phyloP scores from a whole-genome alignment of 139 green algal species.

The Closterium sp. region DNA sequence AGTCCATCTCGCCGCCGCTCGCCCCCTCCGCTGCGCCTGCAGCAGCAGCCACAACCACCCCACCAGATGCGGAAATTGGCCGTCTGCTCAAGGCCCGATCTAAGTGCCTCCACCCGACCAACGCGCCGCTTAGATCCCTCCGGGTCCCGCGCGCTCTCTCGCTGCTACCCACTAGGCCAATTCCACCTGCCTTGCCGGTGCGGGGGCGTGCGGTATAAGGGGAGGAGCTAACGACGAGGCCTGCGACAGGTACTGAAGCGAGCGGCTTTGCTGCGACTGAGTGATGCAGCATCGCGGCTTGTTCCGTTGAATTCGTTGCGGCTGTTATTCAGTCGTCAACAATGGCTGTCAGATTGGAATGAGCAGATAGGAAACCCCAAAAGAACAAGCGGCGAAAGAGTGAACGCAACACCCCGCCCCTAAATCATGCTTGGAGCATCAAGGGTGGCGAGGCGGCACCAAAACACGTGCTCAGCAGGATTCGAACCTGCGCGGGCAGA shows the following conservation, averaged over 20 bases:
- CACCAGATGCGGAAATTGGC: neutral
- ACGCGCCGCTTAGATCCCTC: neutral
- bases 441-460: neutral
- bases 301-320: neutral
- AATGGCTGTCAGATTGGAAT: too few relatives aligned
- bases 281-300: neutral
- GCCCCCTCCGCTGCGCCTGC: neutral
- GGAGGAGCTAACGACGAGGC: neutral
- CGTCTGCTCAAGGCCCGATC: neutral
- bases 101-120: neutral
- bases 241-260: neutral
- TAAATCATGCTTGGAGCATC: neutral
- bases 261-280: neutral
- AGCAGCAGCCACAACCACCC: neutral
- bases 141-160: neutral
- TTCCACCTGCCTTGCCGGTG: neutral
- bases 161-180: neutral
- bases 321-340: neutral
- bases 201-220: neutral
- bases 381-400: too few relatives aligned
- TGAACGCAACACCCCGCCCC: neutral
- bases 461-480: slow-evolving; percentile 4
- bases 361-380: too few relatives aligned
- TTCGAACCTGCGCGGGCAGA: slow-evolving; percentile 10
- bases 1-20: neutral